phyloP scores from a whole-genome alignment of 805 yeast species.

The Saccharomycopsis capsularis region DNA sequence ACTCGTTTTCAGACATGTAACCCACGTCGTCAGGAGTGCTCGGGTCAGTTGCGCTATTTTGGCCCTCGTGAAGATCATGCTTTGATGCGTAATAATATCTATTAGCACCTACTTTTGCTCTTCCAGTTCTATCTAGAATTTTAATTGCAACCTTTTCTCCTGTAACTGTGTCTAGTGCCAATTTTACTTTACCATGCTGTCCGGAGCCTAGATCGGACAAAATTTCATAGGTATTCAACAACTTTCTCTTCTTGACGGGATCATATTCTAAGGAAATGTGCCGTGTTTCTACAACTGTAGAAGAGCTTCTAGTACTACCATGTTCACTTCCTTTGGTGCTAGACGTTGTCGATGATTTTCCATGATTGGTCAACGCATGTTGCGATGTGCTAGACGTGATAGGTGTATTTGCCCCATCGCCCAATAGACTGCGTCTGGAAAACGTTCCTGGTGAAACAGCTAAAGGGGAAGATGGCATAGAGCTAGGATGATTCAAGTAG shows the following conservation, averaged over 20 bases:
- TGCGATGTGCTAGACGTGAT: too few relatives aligned
- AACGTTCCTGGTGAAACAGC: too few relatives aligned
- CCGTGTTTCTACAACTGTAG: conserved; percentile 70
- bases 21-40: neutral
- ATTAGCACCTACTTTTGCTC: conserved; percentile 37
- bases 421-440: too few relatives aligned
- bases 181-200: conserved; percentile 97
- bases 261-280: conserved; percentile 79
- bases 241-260: conserved; percentile 74
- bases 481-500: too few relatives aligned
- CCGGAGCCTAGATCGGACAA: conserved; percentile 85
- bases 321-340: too few relatives aligned
- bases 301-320: neutral
- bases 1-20: conserved; percentile 46
- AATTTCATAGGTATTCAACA: conserved; percentile 85
- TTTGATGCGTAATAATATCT: conserved; percentile 23
- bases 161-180: conserved; percentile 67
- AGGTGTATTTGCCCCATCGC: too few relatives aligned
- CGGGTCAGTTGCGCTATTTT: neutral
- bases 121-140: conserved; percentile 71
- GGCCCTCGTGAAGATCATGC: conserved; percentile 29
- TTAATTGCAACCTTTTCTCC: conserved; percentile 82
- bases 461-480: too few relatives aligned
- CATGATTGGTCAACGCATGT: too few relatives aligned
- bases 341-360: too few relatives aligned